Percentiles rank a stretch among this genome's conserved stretches.
phyloP scores from a whole-genome alignment of 2,329 filamentous ascomycete genomes.

The Clonostachys sp. region DNA sequence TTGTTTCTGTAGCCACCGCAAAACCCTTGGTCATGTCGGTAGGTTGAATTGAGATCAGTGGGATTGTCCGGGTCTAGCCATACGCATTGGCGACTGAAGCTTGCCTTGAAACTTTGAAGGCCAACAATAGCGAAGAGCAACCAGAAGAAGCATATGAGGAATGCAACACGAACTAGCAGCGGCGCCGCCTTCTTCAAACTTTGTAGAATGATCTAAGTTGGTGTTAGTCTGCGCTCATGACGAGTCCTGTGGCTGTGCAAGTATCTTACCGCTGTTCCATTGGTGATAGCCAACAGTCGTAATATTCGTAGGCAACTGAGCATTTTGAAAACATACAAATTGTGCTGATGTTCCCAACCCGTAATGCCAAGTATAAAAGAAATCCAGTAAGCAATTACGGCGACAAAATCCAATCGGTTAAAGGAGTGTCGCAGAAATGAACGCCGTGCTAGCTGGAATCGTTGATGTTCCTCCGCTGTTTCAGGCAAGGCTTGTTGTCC shows the following conservation, averaged over 20 bases:
- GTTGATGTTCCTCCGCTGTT: constrained; percentile 73
- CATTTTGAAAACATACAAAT: constrained; percentile 93
- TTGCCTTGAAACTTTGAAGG: constrained; percentile 92
- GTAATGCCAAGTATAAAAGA: constrained; percentile 70
- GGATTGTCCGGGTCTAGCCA: constrained; percentile 65
- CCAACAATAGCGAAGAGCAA: constrained; percentile 94
- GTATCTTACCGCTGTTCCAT: constrained; percentile 76
- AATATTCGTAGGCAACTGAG: constrained; percentile 91
- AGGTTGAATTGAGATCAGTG: constrained; percentile 49
- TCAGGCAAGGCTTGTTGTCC: constrained; percentile 49
- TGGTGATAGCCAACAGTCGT: constrained; percentile 84
- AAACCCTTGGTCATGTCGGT: constrained; percentile 64
- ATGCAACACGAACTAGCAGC: constrained; percentile 85
- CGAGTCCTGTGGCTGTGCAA: neutral
- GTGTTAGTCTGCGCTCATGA: constrained; percentile 4
- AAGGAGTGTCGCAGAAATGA: constrained; percentile 94
- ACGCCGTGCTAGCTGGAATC: constrained; percentile 79
- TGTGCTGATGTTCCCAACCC: constrained; percentile 62
- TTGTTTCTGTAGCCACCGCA: constrained; percentile 79
- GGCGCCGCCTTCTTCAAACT: constrained; percentile 96
- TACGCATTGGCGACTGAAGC: constrained; percentile 70
- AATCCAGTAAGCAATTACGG: constrained; percentile 93
- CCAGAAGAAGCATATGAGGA: constrained; percentile 97
- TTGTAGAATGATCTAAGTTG: constrained; percentile 73
- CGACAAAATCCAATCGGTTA: constrained; percentile 91